phyloP scores from a whole-genome alignment of 225 moss, liverwort and hornwort species.

The Climacium dendroides region DNA sequence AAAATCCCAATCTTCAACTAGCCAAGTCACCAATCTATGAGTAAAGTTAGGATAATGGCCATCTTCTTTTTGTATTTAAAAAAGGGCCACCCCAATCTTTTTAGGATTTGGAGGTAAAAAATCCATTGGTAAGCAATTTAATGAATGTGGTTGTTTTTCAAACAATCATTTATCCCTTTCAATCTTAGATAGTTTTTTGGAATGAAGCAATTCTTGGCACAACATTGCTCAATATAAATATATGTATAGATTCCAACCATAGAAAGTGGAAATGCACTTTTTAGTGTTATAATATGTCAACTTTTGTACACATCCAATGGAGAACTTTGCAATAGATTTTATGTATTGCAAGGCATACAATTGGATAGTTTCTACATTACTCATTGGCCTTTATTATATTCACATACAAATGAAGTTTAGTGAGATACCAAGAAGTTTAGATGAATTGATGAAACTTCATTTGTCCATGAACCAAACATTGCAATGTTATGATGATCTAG shows the following conservation, averaged over 20 bases:
- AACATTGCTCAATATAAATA: rapidly evolving
- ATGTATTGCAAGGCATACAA: background rate
- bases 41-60: too few relatives aligned
- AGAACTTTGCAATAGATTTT: background rate
- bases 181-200: background rate
- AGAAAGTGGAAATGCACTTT: background rate
- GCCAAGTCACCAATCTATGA: too few relatives aligned
- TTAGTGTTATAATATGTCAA: rapidly evolving
- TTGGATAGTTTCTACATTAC: background rate
- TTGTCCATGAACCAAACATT: background rate
- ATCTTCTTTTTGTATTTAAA: too few relatives aligned
- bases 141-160: background rate
- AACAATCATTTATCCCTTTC: background rate
- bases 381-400: rapidly evolving
- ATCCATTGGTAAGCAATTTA: background rate
- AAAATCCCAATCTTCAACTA: rapidly evolving
- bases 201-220: background rate
- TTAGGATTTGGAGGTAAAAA: rapidly evolving
- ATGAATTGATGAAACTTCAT: background rate
- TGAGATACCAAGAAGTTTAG: background rate
- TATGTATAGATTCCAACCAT: background rate
- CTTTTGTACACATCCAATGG: rapidly evolving
- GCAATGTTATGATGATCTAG: background rate
- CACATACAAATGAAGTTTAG: background rate
- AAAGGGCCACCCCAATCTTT: too few relatives aligned